Percentiles rank a stretch among this genome's conserved stretches.
phyloP scores from a whole-genome alignment of 1,139 yeast genomes.

The Pichia sp. region DNA sequence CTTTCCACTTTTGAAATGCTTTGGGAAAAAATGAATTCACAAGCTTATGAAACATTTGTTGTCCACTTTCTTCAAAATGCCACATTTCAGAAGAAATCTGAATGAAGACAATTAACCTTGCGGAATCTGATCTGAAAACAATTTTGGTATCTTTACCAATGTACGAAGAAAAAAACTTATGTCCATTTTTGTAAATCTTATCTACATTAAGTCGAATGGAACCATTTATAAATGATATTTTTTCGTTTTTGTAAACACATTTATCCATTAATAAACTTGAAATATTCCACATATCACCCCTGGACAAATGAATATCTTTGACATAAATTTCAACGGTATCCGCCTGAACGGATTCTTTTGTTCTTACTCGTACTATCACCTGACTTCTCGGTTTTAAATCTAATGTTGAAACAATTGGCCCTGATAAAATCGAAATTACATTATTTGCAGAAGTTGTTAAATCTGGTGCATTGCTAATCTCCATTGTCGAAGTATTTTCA shows the following conservation, averaged over 20 bases:
- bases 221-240: constrained; percentile 52
- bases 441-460: constrained; percentile 6
- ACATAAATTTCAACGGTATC: constrained; percentile 79
- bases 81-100: constrained; percentile 96
- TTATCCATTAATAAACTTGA: constrained; percentile 55
- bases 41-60: constrained; percentile 85
- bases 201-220: constrained; percentile 59
- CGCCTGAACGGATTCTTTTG: constrained; percentile 51
- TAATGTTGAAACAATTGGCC: constrained; percentile 54
- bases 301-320: constrained; percentile 71
- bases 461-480: too few relatives aligned
- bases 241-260: constrained; percentile 65
- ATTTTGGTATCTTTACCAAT: constrained; percentile 71
- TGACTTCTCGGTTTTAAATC: constrained; percentile 64
- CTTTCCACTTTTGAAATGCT: constrained; percentile 83
- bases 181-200: constrained; percentile 67
- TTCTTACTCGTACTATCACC: constrained; percentile 49
- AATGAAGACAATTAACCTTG: constrained; percentile 72
- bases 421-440: constrained; percentile 48
- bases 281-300: constrained; percentile 93
- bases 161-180: constrained; percentile 54
- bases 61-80: constrained; percentile 97
- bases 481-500: background rate
- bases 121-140: constrained; percentile 86
- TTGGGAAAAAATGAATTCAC: constrained; percentile 88